Base-by-base conservation (phyloP, 345 rosid genomes). In the Camelina laxa region DNA sequence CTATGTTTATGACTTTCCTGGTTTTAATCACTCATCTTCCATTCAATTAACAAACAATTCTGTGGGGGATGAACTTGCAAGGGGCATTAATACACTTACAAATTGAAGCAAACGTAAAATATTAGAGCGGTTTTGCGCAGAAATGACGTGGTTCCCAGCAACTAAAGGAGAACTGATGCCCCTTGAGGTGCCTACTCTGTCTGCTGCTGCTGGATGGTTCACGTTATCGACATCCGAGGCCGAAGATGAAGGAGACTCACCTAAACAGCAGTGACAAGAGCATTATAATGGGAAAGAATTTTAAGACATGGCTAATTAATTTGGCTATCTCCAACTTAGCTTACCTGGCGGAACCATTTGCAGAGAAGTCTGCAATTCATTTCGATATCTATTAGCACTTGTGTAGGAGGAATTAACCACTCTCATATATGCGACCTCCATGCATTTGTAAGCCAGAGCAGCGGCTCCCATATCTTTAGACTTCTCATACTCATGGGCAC, bases 191-290 rank as follows among this genome's bases (percentile, higher is more conserved):
- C 82, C 79, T 80, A 81, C 83, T 82, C 84, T 89, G 70, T 92
- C 97, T 42, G 68, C 81, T 71, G 87, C 69, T 78, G 89, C 80
- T 67, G 87, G 83, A 76, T 90, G 87, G 79, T 92, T 92, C 80
- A 91, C 82, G 75, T 96, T 93, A 82, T 92, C 98, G 50, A 96
- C 84, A 79, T 92, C 96, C 42, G 99, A 96, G 48, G 95, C 99
- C 80, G 99, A 90, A 48, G 99, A 96, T 68, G 98, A 91, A 75
- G 99, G 97, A 75, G 99, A 96, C 79, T 92, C 99, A 20, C 96
- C 99, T 96, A 60, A 66, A 59, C 36, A 50, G 42, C 36, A 70
- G 42, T 59, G 47, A 64, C 65, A 63, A 76, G 70, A 67, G 45
- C 41, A 67, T 79, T 68, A 73, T 53, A 67, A 38, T 0, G 45